Evolutionary conservation across 2,329 filamentous ascomycete species (phyloP), one percentile per base, ranked within the genome.

Genomic region (Dothideomycetes sp.): DNA sequence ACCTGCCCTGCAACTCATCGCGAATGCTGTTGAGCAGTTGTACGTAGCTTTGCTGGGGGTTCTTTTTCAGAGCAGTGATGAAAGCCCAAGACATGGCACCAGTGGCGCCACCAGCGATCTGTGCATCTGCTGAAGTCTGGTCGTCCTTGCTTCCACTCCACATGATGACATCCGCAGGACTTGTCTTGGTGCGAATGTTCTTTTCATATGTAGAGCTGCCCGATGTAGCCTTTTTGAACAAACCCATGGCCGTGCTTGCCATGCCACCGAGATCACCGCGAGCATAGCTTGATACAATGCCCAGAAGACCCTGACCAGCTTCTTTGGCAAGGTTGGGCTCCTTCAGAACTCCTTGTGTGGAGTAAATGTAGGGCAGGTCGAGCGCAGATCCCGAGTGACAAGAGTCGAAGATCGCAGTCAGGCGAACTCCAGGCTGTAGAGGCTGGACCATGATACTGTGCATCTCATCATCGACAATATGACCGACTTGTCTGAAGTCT

Each of bases 51-150:
- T 96, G 91, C 58, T 94, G 81, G 1, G 86, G 86, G 57, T 94
- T 94, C 68, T 88, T 86, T 70, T 84, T 88, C 55, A 96, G 73
- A 15, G 88, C 81, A 1, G 74, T 79, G 60, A 98, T 91, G 61
- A 98, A 98, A 2, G 91, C 91, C 78, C 84, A 95, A 3, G 87
- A 94, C 91, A 98, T 96, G 61, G 91, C 91, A 40, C 91, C 91
- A 0, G 91, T 98, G 24, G 91, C 89, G 64, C 95, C 75, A 41
- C 85, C 79, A 32, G 73, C 77, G 49, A 96, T 95, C 19, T 79
- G 84, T 10, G 91, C 88, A 60, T 98, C 91, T 64, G 86, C 84
- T 80, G 83, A 88, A 50, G 91, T 98, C 64, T 96, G 91, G 45
- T 81, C 77, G 57, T 98, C 91, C 64, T 94, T 95, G 66, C 85